Evolutionary conservation across 192 early-diverging fungal genomes (phyloP).

Genomic region (Allomyces macrogynus): DNA sequence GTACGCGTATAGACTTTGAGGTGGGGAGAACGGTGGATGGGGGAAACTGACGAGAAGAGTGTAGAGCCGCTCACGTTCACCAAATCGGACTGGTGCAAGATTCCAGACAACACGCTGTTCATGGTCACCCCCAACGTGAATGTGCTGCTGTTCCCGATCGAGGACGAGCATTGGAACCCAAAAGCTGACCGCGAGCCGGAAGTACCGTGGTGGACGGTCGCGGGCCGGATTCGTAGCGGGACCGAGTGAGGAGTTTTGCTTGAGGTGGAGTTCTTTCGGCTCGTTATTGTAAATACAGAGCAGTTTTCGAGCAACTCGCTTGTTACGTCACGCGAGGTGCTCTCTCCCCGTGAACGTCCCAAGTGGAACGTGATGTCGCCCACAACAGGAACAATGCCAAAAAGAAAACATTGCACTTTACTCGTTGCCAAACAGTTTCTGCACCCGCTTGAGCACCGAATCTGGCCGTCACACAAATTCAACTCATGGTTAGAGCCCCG

Average conservation of each 20-base stretch:
- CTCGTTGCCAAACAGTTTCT: neutral
- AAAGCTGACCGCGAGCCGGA: neutral
- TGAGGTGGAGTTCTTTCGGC: no score
- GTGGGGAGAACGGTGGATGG: no score
- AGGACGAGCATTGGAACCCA: constrained; percentile 38
- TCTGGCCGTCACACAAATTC: neutral
- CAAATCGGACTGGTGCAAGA: constrained; percentile 57
- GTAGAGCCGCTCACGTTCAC: constrained; percentile 60
- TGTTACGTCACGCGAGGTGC: no score
- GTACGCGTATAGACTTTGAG: neutral
- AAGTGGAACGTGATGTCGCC: no score
- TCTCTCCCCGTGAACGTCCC: no score
- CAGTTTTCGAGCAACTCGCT: no score
- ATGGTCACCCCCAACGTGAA: constrained; percentile 58
- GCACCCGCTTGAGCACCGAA: neutral
- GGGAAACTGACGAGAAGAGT: neutral
- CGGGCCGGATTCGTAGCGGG: no score
- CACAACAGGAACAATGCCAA: no score
- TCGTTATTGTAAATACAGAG: no score
- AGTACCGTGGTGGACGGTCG: constrained; percentile 1
- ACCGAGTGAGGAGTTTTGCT: no score
- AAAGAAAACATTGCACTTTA: neutral
- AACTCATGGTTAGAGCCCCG: neutral
- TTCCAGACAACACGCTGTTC: constrained; percentile 52
- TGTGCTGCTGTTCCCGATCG: constrained; percentile 50